Base-by-base conservation (phyloP, 169 alveolate species). In the Haemoproteus tartakovskyi region DNA sequence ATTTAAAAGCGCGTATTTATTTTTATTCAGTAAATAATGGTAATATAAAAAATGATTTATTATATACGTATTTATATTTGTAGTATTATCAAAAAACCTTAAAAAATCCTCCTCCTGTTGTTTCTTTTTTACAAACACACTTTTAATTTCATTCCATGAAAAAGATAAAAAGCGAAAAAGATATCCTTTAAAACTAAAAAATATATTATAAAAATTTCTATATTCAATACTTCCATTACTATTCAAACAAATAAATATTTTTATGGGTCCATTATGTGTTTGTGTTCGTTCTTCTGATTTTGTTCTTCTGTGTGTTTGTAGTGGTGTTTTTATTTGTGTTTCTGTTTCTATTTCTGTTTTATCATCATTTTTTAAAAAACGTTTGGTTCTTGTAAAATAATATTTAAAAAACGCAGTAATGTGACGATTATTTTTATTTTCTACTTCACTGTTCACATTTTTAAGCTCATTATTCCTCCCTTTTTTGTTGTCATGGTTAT, bases 201-300 rank as follows among this genome's bases (percentile, higher is more conserved):
- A 19, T 18, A 48, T 29, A 22, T 74, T 33, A 38, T 56, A 56
- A 11, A 59, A 19, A 21, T 54, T 33, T 33, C 5, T 57, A 29
- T 24, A 16, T 43, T 26, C n/a, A 74, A 46, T 3, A 8, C 12
- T 27, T 56, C 16, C 29, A 30, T 74, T 43, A 47, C 59, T 74
- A 74, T 74, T 74, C 47, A 74, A 30, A 27, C 84, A 74, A 2
- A 74, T 74, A 61, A 74, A 74, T 59, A 74, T 56, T 33, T 74
- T 74, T 5, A 74, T 74, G 21, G 43, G 45, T 18, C 5, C 43
- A 6, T 9, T 33, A 6, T 33, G 9, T 9, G 5, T 6, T 33
- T 9, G 43, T 33, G 5, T 33, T 33, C 9, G 14, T 33, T 33
- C 9, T 33, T 33, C 9, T 33, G 5, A 6, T 33, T 33, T 9